Conservation (phyloP, 2,329 filamentous ascomycete genomes). For the Cordyceps cateniannulata region DNA sequence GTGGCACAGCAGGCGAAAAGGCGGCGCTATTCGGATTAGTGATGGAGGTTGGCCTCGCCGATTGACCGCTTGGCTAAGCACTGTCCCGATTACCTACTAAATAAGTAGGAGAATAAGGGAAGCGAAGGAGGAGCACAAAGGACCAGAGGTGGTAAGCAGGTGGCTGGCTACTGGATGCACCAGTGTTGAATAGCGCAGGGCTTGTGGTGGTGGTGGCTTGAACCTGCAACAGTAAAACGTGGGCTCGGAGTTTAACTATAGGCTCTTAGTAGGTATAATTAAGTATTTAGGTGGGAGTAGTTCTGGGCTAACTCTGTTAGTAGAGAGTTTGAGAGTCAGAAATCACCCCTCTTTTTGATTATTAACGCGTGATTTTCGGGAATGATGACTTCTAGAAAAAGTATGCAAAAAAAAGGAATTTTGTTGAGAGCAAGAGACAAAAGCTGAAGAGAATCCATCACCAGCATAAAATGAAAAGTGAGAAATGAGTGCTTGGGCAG, state of each 20-base stretch:
- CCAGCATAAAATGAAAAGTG: background rate
- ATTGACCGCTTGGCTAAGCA: background rate
- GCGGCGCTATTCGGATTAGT: background rate
- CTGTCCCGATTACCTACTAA: too few species aligned
- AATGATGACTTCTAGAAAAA: background rate
- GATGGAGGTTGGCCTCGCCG: background rate
- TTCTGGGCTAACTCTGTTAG: too few species aligned
- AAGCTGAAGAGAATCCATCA: background rate
- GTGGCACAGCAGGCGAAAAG: too few species aligned
- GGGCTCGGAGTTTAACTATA: background rate
- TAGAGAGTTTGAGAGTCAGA: background rate
- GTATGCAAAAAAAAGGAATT: background rate
- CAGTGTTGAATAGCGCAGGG: background rate
- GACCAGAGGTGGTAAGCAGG: too few species aligned
- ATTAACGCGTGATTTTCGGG: background rate
- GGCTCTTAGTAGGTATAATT: background rate
- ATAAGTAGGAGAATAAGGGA: too few species aligned
- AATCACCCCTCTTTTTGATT: background rate
- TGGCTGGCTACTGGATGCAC: too few species aligned
- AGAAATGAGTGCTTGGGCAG: background rate
- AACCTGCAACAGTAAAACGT: background rate
- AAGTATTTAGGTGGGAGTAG: background rate
- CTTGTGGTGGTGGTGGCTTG: background rate
- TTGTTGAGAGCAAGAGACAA: background rate
- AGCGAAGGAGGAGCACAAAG: too few species aligned